Evolutionary conservation across 1,139 yeast species (phyloP).

Genomic region (Taphrina communis): DNA sequence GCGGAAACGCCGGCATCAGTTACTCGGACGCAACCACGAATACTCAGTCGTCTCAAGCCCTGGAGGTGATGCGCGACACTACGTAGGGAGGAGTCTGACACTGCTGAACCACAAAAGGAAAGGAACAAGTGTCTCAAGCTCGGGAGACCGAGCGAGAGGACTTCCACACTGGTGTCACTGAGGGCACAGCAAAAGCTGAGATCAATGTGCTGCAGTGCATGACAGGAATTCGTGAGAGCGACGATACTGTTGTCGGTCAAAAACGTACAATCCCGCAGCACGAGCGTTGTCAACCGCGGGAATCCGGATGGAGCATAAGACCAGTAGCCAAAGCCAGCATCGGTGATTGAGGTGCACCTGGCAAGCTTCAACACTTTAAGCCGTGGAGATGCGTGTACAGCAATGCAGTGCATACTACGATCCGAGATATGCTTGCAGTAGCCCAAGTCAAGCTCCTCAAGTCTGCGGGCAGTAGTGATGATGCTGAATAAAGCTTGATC

Average conservation of each 20-base stretch:
- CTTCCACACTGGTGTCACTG: slow-evolving; percentile 70
- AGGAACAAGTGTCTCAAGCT: slow-evolving; percentile 61
- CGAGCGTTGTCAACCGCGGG: slow-evolving; percentile 60
- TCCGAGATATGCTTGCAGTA: slow-evolving; percentile 79
- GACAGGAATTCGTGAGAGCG: slow-evolving; percentile 67
- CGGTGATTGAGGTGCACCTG: slow-evolving; percentile 78
- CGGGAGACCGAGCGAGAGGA: slow-evolving; percentile 69
- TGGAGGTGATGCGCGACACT: slow-evolving; percentile 65
- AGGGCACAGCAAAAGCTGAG: slow-evolving; percentile 77
- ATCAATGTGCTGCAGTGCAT: slow-evolving; percentile 62
- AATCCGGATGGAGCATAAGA: slow-evolving; percentile 57
- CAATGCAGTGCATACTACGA: slow-evolving; percentile 66
- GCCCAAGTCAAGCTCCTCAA: slow-evolving; percentile 59
- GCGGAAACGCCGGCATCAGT: slow-evolving; percentile 77
- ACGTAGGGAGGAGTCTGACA: slow-evolving; percentile 70
- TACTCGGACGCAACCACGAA: slow-evolving; percentile 75
- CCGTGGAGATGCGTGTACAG: slow-evolving; percentile 63
- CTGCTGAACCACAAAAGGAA: slow-evolving; percentile 80
- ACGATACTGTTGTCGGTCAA: slow-evolving; percentile 69
- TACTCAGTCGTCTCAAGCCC: slow-evolving; percentile 57
- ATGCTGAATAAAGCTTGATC: slow-evolving; percentile 73
- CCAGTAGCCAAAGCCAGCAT: slow-evolving; percentile 73
- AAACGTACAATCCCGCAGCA: slow-evolving; percentile 74
- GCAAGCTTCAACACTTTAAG: slow-evolving; percentile 67
- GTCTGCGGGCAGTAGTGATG: slow-evolving; percentile 56